Evolutionary conservation across 129 eudicot genomes (phyloP).

Genomic region (Cynara cardunculus): DNA sequence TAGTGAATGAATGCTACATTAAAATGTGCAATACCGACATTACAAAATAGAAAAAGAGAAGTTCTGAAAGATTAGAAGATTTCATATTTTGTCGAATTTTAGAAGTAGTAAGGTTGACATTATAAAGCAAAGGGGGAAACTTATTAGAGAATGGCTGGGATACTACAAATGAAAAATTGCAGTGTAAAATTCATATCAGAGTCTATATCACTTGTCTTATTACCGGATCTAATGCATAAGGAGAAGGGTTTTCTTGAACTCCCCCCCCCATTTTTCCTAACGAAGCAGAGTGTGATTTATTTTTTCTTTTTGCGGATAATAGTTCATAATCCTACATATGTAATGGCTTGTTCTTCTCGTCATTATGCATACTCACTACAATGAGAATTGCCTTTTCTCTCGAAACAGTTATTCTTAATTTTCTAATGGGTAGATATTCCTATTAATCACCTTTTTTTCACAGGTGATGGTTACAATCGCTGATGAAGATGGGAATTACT

Average conservation of each 20-base stretch:
- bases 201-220: not conserved
- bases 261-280: no score
- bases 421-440: not conserved
- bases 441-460: conserved; percentile 1
- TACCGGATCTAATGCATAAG: no score
- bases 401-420: not conserved
- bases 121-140: not conserved
- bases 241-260: no score
- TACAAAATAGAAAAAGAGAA: not conserved
- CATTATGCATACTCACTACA: not conserved
- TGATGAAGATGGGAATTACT: conserved; percentile 93
- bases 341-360: not conserved
- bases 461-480: conserved; percentile 94
- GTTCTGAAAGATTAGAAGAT: not conserved
- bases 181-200: not conserved
- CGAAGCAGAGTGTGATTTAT: not conserved
- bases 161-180: not conserved
- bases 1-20: not conserved
- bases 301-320: no score
- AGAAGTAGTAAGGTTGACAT: not conserved
- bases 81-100: not conserved
- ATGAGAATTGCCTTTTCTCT: not conserved
- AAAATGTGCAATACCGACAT: not conserved
- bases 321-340: not conserved
- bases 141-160: not conserved